These are phyloP conservation scores for Thymus mandschuricus DNA, from an alignment of 257 asterid species.

Conservation along the genomic window DNA sequence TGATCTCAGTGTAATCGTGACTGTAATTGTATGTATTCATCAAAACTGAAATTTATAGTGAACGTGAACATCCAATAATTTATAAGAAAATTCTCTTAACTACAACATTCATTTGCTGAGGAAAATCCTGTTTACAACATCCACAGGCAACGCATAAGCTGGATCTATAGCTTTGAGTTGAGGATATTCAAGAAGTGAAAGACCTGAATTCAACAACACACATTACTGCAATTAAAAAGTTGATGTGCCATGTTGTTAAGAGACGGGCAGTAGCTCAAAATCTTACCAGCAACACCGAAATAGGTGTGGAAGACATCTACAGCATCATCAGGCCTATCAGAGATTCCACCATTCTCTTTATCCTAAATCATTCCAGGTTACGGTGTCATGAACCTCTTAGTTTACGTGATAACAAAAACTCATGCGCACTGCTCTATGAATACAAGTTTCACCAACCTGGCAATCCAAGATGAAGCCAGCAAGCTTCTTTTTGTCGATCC, in stretches of 20 bases:
- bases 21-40: too few species aligned
- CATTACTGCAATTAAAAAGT: too few species aligned
- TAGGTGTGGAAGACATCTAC: constrained; percentile 92
- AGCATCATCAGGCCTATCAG: constrained; percentile 96
- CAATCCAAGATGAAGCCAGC: constrained; percentile 78
- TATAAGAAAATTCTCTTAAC: too few species aligned
- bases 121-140: constrained; percentile 60
- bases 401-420: background rate
- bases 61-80: too few species aligned
- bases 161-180: constrained; percentile 81
- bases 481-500: constrained; percentile 89
- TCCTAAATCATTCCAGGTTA: constrained; percentile 55
- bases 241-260: too few species aligned
- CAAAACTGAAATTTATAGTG: too few species aligned
- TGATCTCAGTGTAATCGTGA: too few species aligned
- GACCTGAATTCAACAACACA: constrained; percentile 49
- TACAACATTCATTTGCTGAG: constrained; percentile 32
- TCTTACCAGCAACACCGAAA: constrained; percentile 87
- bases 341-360: constrained; percentile 90
- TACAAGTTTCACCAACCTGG: constrained; percentile 55
- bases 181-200: constrained; percentile 83
- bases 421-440: background rate
- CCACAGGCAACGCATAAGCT: constrained; percentile 83
- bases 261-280: background rate
- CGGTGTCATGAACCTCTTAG: background rate